Percentiles rank a stretch among this genome's conserved stretches.
Evolutionary conservation across 441 rosid genomes (phyloP).

Genomic region (Arabidopsis hybrid): DNA sequence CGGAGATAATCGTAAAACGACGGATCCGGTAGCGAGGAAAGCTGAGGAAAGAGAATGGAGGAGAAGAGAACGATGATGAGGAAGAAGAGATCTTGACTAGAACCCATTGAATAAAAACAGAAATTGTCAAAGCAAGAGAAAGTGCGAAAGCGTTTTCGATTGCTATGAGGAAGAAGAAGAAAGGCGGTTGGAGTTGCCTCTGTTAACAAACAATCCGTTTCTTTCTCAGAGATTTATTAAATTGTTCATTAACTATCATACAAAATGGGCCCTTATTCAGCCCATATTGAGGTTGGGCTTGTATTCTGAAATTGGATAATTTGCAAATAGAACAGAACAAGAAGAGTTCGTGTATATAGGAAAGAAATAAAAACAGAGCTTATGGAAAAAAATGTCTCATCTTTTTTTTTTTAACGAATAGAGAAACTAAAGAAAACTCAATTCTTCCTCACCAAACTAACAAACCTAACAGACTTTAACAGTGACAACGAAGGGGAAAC

Average conservation of each 20-base stretch:
- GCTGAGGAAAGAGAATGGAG: conserved; percentile 31
- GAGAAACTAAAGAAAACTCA: conserved; percentile 17
- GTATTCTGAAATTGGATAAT: background rate
- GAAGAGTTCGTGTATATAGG: conserved; percentile 9
- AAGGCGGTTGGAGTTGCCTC: conserved; percentile 25
- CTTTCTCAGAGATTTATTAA: background rate
- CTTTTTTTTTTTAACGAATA: background rate
- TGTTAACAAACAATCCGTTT: conserved; percentile 27
- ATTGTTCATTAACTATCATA: conserved; percentile 7
- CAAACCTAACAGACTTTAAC: conserved; percentile 32
- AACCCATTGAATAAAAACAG: conserved; percentile 15
- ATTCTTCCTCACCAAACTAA: conserved; percentile 26
- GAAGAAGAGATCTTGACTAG: conserved; percentile 18
- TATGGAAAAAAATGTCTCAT: background rate
- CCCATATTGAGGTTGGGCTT: too few species aligned
- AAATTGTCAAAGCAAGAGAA: background rate
- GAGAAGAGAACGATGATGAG: conserved; percentile 23
- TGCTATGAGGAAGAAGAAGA: background rate
- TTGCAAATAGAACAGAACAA: conserved; percentile 8
- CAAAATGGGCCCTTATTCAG: too few species aligned
- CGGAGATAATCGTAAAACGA: conserved; percentile 63
- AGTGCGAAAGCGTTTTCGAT: background rate
- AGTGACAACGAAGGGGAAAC: conserved; percentile 10
- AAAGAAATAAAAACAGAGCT: conserved; percentile 5
- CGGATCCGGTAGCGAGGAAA: conserved; percentile 37